Percentiles rank a stretch among this genome's conserved stretches.
Evolutionary conservation across 257 asterid genomes (phyloP).

Genomic region (Solanum etuberosum): DNA sequence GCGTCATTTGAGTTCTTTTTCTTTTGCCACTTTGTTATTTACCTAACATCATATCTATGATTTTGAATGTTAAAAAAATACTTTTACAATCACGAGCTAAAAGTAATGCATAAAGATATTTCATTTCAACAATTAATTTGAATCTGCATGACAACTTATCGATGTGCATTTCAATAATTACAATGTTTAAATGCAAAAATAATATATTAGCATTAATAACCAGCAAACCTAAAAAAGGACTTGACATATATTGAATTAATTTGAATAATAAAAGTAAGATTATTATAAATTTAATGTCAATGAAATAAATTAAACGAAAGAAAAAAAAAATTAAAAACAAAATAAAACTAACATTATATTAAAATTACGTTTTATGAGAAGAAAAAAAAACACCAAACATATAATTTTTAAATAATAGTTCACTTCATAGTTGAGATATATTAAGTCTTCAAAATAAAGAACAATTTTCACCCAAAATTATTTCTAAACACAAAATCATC

Average conservation of each 20-base stretch:
- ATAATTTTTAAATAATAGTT: no score
- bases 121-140: background rate
- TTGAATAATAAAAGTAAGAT: background rate
- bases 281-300: no score
- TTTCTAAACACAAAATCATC: background rate
- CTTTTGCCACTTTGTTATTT: background rate
- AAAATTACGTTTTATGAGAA: no score
- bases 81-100: background rate
- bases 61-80: background rate
- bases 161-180: background rate
- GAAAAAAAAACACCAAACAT: no score
- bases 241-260: background rate
- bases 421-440: background rate
- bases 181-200: no score
- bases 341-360: background rate
- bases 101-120: background rate
- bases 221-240: background rate
- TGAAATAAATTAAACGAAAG: background rate
- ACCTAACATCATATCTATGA: background rate
- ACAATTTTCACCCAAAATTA: background rate
- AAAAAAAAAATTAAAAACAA: no score
- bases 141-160: background rate
- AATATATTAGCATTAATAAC: no score
- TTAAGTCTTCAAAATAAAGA: no score
- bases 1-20: background rate